Evolutionary conservation across 2,329 filamentous ascomycete genomes (phyloP).

Genomic region (Paecilomyces niveus): DNA sequence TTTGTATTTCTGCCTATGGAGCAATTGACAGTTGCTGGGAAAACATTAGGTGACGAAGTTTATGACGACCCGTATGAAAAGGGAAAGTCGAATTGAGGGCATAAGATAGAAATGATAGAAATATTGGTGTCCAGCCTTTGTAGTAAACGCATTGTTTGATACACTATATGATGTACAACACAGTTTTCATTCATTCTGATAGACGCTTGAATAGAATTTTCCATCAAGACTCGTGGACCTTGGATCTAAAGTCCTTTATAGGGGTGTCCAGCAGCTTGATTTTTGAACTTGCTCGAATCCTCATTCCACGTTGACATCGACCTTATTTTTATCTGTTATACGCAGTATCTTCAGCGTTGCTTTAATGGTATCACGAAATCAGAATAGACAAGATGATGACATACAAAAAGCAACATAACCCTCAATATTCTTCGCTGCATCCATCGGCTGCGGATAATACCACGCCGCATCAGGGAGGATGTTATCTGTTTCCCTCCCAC

Average conservation of each 20-base stretch:
- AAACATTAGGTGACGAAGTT: constrained; percentile 46
- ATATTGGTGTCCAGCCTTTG: too few species aligned
- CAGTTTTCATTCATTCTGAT: too few species aligned
- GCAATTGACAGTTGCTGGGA: constrained; percentile 33
- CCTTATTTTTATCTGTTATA: background rate
- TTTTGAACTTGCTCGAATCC: too few species aligned
- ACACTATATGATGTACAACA: too few species aligned
- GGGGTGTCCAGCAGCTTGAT: too few species aligned
- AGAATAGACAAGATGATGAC: constrained; percentile 10
- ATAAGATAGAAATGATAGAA: too few species aligned
- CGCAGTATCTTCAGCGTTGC: background rate
- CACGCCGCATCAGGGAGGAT: constrained; percentile 50
- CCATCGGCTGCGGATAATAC: constrained; percentile 50
- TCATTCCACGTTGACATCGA: background rate
- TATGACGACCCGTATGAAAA: constrained; percentile 19
- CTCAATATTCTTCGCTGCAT: constrained; percentile 45
- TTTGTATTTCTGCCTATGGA: constrained; percentile 26
- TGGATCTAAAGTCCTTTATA: too few species aligned
- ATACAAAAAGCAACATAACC: constrained; percentile 54
- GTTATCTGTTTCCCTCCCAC: constrained; percentile 25
- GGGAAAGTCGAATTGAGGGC: constrained; percentile 6
- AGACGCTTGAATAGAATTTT: too few species aligned
- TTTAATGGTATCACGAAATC: background rate
- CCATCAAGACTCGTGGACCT: too few species aligned
- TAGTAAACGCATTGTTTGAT: too few species aligned